Conservation (phyloP, 148 eudicot genomes). For the Euryodendron excelsum region DNA sequence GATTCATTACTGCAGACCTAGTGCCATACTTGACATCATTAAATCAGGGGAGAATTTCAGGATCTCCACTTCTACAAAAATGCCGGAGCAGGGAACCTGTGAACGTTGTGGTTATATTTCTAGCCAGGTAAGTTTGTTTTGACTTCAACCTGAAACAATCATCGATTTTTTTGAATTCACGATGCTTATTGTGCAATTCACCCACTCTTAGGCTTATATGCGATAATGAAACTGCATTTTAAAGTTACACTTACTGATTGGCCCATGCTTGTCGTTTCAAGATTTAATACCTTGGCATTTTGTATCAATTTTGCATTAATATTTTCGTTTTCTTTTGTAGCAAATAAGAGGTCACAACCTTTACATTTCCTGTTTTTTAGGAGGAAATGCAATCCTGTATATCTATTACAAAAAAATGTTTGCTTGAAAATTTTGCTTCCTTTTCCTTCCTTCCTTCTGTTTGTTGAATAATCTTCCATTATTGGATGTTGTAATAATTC, state of each 20-base stretch:
- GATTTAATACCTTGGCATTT: neutral
- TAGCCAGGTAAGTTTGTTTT: slow-evolving; percentile 23
- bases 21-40: slow-evolving; percentile 94
- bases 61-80: slow-evolving; percentile 85
- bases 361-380: neutral
- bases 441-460: neutral
- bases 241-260: neutral
- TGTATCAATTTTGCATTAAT: neutral
- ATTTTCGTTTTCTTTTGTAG: neutral
- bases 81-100: slow-evolving; percentile 99
- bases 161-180: neutral
- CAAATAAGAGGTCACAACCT: neutral
- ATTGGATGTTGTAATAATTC: neutral
- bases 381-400: neutral
- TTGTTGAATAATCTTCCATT: neutral
- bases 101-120: slow-evolving; percentile 48
- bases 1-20: slow-evolving; percentile 52
- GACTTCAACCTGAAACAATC: neutral
- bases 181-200: neutral
- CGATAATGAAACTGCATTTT: neutral
- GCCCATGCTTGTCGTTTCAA: neutral
- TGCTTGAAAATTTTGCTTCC: neutral
- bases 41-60: slow-evolving; percentile 94
- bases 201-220: neutral
- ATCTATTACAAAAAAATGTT: neutral